Percentiles rank a stretch among this genome's conserved stretches.
Evolutionary conservation across 73 alveolate genomes (phyloP).

Genomic region (Blepharisma stoltei): DNA sequence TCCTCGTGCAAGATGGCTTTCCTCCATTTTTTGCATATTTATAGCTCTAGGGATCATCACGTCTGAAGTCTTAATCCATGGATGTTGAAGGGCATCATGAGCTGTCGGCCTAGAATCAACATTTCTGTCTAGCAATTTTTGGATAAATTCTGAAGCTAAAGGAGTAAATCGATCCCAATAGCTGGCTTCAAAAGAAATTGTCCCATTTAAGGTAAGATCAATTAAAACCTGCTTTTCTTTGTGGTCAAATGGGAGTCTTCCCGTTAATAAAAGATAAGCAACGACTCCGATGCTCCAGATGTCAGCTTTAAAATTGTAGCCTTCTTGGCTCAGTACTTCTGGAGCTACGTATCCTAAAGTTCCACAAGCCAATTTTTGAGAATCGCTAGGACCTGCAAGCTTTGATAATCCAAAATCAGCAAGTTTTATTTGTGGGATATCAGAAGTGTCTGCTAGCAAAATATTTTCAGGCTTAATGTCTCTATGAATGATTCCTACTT

Average conservation of each 20-base stretch:
- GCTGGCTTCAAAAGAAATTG: no score
- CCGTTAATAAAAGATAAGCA: constrained; percentile 26
- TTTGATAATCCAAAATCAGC: constrained; percentile 77
- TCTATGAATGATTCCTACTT: constrained; percentile 22
- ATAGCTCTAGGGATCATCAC: background rate
- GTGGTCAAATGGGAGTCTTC: constrained; percentile 16
- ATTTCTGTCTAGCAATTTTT: constrained; percentile 13
- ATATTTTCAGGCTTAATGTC: constrained; percentile 33
- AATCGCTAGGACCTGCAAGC: constrained; percentile 54
- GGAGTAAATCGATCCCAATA: no score
- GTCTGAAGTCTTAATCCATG: constrained; percentile 11
- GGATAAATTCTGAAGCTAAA: constrained; percentile 30
- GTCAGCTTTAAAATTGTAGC: constrained; percentile 61
- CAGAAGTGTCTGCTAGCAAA: background rate
- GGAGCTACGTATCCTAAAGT: constrained; percentile 73
- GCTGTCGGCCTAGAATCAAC: constrained; percentile 38
- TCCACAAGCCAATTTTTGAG: constrained; percentile 61
- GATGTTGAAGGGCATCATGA: constrained; percentile 41
- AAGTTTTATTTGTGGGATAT: constrained; percentile 51
- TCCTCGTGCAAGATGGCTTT: background rate
- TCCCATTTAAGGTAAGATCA: no score
- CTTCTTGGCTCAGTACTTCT: constrained; percentile 55
- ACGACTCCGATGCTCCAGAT: constrained; percentile 64
- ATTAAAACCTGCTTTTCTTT: no score
- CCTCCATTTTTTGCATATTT: background rate